Evolutionary conservation across 2,329 filamentous ascomycete species (phyloP).

Genomic region (Trichophaea hybrida): DNA sequence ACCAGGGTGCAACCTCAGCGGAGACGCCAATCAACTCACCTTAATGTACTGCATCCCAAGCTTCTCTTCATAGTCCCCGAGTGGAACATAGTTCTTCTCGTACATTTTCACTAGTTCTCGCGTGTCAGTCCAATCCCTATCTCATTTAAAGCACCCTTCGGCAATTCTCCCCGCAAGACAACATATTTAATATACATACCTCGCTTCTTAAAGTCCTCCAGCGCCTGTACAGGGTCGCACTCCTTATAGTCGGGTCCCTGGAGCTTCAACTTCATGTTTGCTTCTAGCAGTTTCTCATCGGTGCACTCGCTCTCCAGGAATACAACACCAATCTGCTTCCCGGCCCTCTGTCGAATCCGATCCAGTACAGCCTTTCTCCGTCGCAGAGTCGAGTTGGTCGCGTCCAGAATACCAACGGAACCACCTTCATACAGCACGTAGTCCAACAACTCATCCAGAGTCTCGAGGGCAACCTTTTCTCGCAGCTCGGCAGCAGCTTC

Average conservation of each 20-base stretch:
- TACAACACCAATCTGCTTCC: slow-evolving; percentile 71
- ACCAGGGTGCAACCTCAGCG: not conserved
- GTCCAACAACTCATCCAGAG: slow-evolving; percentile 78
- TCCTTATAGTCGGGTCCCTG: slow-evolving; percentile 81
- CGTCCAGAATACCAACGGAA: slow-evolving; percentile 87
- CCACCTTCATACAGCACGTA: slow-evolving; percentile 73
- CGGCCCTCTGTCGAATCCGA: slow-evolving; percentile 66
- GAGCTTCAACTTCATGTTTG: slow-evolving; percentile 23
- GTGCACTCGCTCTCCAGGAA: slow-evolving; percentile 93
- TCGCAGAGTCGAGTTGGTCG: slow-evolving; percentile 87
- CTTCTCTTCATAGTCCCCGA: slow-evolving; percentile 81
- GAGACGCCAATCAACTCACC: slow-evolving; percentile 31
- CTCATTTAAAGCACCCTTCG: not conserved
- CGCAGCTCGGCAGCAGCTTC: slow-evolving; percentile 64
- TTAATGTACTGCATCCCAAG: slow-evolving; percentile 89
- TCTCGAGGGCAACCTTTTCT: slow-evolving; percentile 84
- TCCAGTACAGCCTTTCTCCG: slow-evolving; percentile 72
- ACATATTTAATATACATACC: slow-evolving; percentile 9
- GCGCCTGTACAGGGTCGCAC: slow-evolving; percentile 71
- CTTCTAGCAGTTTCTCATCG: slow-evolving; percentile 46
- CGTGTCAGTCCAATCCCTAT: not conserved
- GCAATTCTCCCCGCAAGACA: not conserved
- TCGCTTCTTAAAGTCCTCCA: slow-evolving; percentile 83
- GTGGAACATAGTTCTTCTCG: slow-evolving; percentile 80
- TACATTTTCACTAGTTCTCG: slow-evolving; percentile 56